Evolutionary conservation across 352 stramenopile species (phyloP).

Genomic region (Pythium coloratum): DNA sequence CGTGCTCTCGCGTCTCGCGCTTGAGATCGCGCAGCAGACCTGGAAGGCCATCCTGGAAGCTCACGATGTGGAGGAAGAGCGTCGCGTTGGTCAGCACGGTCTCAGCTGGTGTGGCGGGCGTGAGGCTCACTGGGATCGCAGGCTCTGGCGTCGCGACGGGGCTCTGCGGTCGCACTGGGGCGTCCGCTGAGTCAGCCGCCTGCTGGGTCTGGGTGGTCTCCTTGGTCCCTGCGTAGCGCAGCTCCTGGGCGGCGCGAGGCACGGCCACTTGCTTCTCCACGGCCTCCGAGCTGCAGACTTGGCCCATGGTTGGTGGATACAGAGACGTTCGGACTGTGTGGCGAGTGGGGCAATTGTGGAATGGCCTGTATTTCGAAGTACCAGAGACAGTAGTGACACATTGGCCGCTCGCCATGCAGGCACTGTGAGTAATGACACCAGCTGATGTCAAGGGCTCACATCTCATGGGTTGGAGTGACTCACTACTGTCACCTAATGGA

Average conservation of each 20-base stretch:
- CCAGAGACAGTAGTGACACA: constrained; percentile 1
- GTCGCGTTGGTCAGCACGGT: not conserved
- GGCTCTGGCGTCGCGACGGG: not conserved
- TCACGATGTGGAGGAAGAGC: not conserved
- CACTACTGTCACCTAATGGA: not conserved
- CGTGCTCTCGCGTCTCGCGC: not conserved
- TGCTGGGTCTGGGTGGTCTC: not conserved
- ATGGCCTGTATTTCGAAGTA: not conserved
- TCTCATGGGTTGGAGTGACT: constrained; percentile 1
- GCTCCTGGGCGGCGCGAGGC: not conserved
- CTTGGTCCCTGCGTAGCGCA: not conserved
- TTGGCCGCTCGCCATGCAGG: no score
- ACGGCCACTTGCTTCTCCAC: not conserved
- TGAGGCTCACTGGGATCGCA: not conserved
- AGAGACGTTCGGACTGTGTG: not conserved
- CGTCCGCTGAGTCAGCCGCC: not conserved
- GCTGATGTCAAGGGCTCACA: not conserved
- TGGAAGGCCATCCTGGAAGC: constrained; percentile 1
- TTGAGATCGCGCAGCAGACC: not conserved
- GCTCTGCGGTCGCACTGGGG: not conserved
- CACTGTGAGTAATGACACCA: constrained; percentile 1
- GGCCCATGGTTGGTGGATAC: not conserved
- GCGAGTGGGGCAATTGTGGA: not conserved
- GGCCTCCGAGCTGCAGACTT: not conserved
- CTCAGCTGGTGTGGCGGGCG: not conserved